These are phyloP conservation scores for Saturnispora diversa DNA, from an alignment of 805 yeast genomes.

Conservation along the genomic window DNA sequence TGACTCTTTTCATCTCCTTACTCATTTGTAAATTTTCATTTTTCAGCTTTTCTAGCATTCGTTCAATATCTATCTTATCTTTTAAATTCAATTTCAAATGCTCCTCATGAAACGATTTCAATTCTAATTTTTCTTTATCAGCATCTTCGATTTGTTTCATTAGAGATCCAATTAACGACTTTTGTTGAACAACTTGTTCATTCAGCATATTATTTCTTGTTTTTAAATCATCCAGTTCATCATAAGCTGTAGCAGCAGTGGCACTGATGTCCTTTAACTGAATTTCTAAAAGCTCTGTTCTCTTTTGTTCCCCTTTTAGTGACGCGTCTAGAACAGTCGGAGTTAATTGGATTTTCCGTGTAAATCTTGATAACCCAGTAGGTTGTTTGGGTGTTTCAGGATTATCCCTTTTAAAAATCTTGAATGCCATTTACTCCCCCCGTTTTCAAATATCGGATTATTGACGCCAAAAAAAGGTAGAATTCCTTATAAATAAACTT, in stretches of 20 bases:
- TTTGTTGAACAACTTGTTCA: slow-evolving; percentile 25
- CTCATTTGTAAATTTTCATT: slow-evolving; percentile 5
- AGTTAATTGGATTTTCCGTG: slow-evolving; percentile 10
- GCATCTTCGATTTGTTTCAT: slow-evolving; percentile 19
- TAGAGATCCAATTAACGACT: slow-evolving; percentile 20
- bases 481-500: too few species aligned
- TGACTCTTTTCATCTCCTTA: slow-evolving; percentile 8
- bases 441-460: too few species aligned
- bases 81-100: slow-evolving; percentile 2
- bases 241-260: slow-evolving; percentile 25
- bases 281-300: slow-evolving; percentile 18
- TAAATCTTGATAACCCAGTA: neutral
- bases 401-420: slow-evolving; percentile 7
- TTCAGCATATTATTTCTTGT: slow-evolving; percentile 19
- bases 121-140: slow-evolving; percentile 4
- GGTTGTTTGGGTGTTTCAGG: slow-evolving; percentile 13
- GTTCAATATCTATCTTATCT: slow-evolving; percentile 1
- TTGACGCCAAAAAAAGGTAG: too few species aligned
- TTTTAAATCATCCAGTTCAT: slow-evolving; percentile 22
- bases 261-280: slow-evolving; percentile 22
- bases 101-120: slow-evolving; percentile 10
- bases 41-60: slow-evolving; percentile 1
- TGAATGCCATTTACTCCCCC: slow-evolving; percentile 2
- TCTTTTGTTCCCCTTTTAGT: slow-evolving; percentile 19
- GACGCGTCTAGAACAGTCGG: slow-evolving; percentile 20